phyloP scores from a whole-genome alignment of 2,329 filamentous ascomycete species.

The Rutstroemia sp. region DNA sequence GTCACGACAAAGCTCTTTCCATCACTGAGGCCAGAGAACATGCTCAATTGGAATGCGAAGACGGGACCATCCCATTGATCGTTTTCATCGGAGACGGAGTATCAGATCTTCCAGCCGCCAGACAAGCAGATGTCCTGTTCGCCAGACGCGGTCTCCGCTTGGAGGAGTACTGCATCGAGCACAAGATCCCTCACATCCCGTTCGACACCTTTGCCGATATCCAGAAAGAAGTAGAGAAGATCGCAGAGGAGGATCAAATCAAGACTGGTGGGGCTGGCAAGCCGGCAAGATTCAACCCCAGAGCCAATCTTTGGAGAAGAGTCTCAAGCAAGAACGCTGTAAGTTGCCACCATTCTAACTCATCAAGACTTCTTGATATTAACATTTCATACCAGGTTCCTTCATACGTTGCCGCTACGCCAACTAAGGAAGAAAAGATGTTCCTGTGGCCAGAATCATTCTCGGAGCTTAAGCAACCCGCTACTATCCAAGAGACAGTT shows the following conservation, averaged over 20 bases:
- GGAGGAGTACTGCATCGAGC: constrained; percentile 59
- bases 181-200: constrained; percentile 51
- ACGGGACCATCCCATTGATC: constrained; percentile 57
- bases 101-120: constrained; percentile 57
- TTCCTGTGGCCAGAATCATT: constrained; percentile 56
- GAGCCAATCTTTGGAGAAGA: constrained; percentile 61
- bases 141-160: constrained; percentile 56
- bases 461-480: constrained; percentile 29
- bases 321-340: constrained; percentile 49
- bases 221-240: constrained; percentile 49
- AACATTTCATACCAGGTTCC: constrained; percentile 30
- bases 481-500: not conserved
- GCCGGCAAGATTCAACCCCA: constrained; percentile 56
- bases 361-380: not conserved
- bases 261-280: constrained; percentile 53
- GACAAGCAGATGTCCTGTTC: constrained; percentile 61
- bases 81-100: constrained; percentile 66
- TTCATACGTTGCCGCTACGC: constrained; percentile 42
- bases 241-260: constrained; percentile 51
- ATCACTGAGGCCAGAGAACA: constrained; percentile 52
- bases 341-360: constrained; percentile 5
- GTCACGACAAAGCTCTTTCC: constrained; percentile 60
- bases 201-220: constrained; percentile 63
- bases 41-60: constrained; percentile 46
- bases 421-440: constrained; percentile 51